Base-by-base conservation (phyloP, 2,329 filamentous ascomycete genomes). In the Trichocomaceae sp. region DNA sequence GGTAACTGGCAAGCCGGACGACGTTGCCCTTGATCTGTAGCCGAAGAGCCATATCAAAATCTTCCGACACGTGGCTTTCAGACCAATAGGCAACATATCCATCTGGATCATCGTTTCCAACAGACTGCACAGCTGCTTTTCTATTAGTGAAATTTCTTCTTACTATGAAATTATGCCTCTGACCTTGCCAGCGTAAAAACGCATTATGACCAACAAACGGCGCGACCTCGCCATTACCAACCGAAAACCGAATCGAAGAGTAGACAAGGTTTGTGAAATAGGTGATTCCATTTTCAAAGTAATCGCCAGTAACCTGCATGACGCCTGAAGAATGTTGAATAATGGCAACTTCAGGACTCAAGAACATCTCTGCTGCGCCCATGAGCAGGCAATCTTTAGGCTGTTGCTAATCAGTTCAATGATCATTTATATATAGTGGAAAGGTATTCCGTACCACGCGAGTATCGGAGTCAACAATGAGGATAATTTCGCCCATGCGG, bases 261-360 rank as follows among this genome's bases (percentile, higher is more conserved):
- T 90, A 91, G 62, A 90, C 83, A 50, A 90, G 78, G 64, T 90
- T 84, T 44, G 87, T 90, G 72, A 90, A 90, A 73, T 86, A 90
- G 1, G 86, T 87, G 63, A 88, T 86, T 42, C 83, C 84, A 61
- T 84, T 86, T 69, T 91, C 87, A 62, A 90, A 90, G 70, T 83
- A 87, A 51, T 80, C 84, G 62, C 82, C 75, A 1, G 83, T 81
- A 9, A 90, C 84, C 60, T 90, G 84, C 86, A 90, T 90, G 57
- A 90, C 86, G 23, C 85, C 85, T 5, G 85, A 87, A 0, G 80
- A 80, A 70, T 86, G 86, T 66, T 89, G 86, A 55, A 88, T 77
- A 62, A 89, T 87, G 19, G 80, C 86, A 1, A 87, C 83, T 61
- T 88, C 81, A 0, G 84, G 85, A 13, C 79, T 84, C 59, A 81